Conservation (phyloP, 257 asterid genomes). For the Verbascum thapsus region DNA sequence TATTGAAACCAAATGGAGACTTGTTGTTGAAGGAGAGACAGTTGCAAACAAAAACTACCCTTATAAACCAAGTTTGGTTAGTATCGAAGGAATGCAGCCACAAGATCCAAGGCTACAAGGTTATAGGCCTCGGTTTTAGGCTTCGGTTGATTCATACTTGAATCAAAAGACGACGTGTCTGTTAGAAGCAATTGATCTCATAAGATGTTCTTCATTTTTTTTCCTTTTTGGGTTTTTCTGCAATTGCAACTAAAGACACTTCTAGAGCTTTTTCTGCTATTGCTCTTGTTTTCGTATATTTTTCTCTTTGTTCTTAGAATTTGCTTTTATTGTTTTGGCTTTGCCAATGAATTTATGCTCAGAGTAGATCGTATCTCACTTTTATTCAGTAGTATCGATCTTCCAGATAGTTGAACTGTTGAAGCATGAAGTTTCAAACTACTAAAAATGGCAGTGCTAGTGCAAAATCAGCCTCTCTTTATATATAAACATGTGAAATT, state of each 20-base stretch:
- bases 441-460: too few species aligned
- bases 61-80: slow-evolving; percentile 28
- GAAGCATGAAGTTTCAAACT: too few species aligned
- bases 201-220: too few species aligned
- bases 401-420: too few species aligned
- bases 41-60: neutral
- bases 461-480: too few species aligned
- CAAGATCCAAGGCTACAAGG: neutral
- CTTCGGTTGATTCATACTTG: too few species aligned
- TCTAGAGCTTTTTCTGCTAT: neutral
- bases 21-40: neutral
- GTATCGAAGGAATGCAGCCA: slow-evolving; percentile 30
- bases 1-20: neutral
- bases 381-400: too few species aligned
- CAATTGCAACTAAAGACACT: neutral
- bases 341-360: neutral
- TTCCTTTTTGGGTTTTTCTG: too few species aligned
- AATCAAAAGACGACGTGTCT: too few species aligned
- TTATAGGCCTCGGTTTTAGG: too few species aligned
- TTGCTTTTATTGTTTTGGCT: neutral
- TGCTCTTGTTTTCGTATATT: too few species aligned
- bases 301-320: neutral
- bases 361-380: neutral
- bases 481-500: neutral
- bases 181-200: too few species aligned